phyloP scores from a whole-genome alignment of 164 flowering plant species.

The Kingdonia uniflora region DNA sequence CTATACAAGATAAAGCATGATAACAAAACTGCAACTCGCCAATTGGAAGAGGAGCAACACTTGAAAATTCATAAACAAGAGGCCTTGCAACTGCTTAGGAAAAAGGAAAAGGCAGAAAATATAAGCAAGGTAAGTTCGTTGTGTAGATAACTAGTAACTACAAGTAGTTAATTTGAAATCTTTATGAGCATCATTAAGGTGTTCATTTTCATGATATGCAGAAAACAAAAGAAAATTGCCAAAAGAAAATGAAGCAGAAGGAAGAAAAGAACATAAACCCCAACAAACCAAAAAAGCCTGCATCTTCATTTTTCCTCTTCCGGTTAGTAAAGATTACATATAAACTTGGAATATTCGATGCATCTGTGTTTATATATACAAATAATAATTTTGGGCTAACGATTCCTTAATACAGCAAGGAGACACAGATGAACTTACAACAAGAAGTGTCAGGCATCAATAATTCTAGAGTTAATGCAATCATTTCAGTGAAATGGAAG shows the following conservation, averaged over 20 bases:
- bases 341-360: too few species aligned
- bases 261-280: constrained; percentile 42
- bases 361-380: too few species aligned
- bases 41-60: constrained; percentile 60
- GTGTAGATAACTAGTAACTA: too few species aligned
- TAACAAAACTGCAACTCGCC: constrained; percentile 43
- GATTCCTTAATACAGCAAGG: constrained; percentile 43
- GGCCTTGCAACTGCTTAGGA: constrained; percentile 83
- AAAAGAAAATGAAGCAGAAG: constrained; percentile 51
- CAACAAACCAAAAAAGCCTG: constrained; percentile 90
- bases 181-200: too few species aligned
- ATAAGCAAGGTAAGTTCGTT: constrained; percentile 49
- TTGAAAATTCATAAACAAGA: constrained; percentile 82
- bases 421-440: constrained; percentile 47
- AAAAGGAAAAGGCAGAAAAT: constrained; percentile 82
- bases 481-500: constrained; percentile 91
- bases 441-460: constrained; percentile 56
- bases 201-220: constrained; percentile 9
- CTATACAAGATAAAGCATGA: constrained; percentile 62
- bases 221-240: constrained; percentile 55
- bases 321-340: constrained; percentile 24
- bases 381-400: not conserved
- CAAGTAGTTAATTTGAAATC: too few species aligned
- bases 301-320: constrained; percentile 73
- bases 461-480: constrained; percentile 51